Evolutionary conservation across 2,329 filamentous ascomycete species (phyloP), one percentile per base, ranked within the genome.

Genomic region (Chrysoporthe austroafricana): DNA sequence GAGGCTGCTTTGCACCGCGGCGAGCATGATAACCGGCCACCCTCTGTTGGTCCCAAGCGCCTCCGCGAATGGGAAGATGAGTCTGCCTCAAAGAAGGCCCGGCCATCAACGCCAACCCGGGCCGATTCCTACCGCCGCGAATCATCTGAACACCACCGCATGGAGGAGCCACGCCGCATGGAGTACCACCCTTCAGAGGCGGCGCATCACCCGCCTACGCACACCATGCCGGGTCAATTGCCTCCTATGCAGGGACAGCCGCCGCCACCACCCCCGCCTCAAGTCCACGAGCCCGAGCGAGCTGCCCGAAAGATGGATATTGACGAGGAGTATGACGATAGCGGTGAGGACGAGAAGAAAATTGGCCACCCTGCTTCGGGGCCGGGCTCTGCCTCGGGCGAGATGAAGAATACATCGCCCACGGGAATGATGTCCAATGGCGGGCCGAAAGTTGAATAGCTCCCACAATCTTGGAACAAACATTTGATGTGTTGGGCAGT

Each of bases 251-350:
- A 86, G 67, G 85, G 82, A 2, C 81, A 86, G 43, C 83, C 85
- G 6, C 83, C 86, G 13, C 67, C 64, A n/a, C 67, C 67, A 32
- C 65, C 68, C 8, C 63, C 63, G 50, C 62, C 66, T 52, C 81
- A 85, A 26, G 78, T 84, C 21, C 90, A 89, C 67, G 95, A 98
- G 80, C 92, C 94, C 11, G 89, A 91, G 77, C 83, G 89, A 64
- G 94, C 96, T 44, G 93, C 94, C 26, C 87, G 96, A 32, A 97
- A 97, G 79, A 96, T 99, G 88, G 95, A 98, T 7, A 92, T 98
- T 26, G 94, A 99, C 73, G 96, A 99, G 77, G 92, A 98, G 77
- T 98, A 99, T 74, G 95, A 98, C 77, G 95, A 98, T 74, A 95
- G 94, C 67, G 93, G 88, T 4, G 94, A 97, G 72, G 95, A 97